Conservation (phyloP, 768 basidiomycete species). For the Psilocybe azurescens region DNA sequence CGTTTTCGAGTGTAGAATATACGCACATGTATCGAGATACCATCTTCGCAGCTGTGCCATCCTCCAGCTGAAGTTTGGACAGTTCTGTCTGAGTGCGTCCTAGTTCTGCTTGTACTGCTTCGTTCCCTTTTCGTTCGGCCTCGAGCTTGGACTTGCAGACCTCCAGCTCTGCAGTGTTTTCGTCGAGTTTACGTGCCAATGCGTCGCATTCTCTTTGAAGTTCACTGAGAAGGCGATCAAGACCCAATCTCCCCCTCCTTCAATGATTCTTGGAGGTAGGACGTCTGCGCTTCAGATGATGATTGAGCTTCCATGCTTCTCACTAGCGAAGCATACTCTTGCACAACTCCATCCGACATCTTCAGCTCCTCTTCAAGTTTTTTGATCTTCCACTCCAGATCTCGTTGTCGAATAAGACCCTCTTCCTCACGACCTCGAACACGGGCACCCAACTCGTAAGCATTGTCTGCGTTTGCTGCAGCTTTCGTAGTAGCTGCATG, state of each 20-base stretch:
- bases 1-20: not conserved
- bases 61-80: conserved; percentile 62
- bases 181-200: conserved; percentile 47
- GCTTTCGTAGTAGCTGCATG: conserved; percentile 50
- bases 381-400: conserved; percentile 49
- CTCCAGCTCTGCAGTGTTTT: conserved; percentile 50
- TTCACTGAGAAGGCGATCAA: conserved; percentile 31
- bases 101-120: conserved; percentile 50
- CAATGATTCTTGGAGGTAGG: conserved; percentile 10
- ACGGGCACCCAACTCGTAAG: conserved; percentile 59
- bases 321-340: conserved; percentile 80
- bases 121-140: conserved; percentile 47
- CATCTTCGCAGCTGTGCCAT: conserved; percentile 80
- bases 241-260: conserved; percentile 4
- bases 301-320: conserved; percentile 54
- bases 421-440: conserved; percentile 62
- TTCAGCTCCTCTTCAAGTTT: conserved; percentile 58
- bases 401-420: conserved; percentile 50
- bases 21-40: conserved; percentile 85
- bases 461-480: conserved; percentile 48
- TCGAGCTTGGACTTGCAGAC: conserved; percentile 45
- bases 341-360: conserved; percentile 68
- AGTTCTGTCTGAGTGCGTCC: conserved; percentile 54
- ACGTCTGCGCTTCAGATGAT: conserved; percentile 30
- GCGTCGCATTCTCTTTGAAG: conserved; percentile 53